A percentile compares a stretch with the other conserved stretches of the same genome.
phyloP scores from a whole-genome alignment of 2,329 filamentous ascomycete genomes.

The Trichoderma simmonsii region DNA sequence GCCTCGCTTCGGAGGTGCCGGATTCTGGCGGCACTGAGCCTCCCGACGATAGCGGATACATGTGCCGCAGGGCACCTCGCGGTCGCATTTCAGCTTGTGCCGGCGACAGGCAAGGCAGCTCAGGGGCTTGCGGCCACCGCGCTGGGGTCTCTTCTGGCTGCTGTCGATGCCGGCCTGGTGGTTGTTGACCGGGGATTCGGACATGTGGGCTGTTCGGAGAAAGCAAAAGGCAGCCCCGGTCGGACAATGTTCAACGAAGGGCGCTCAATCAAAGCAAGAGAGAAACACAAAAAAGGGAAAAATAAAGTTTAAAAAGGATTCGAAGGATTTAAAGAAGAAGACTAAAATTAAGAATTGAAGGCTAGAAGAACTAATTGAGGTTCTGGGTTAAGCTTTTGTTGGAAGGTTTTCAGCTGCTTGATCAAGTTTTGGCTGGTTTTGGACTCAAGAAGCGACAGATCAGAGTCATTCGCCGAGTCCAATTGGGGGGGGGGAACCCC shows the following conservation, averaged over 20 bases:
- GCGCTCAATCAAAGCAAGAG: not conserved
- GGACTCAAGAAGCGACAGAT: not conserved
- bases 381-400: not conserved
- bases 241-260: not conserved
- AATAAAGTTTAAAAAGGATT: not conserved
- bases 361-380: not conserved
- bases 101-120: constrained; percentile 33
- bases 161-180: not conserved
- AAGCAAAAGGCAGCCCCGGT: not conserved
- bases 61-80: constrained; percentile 31
- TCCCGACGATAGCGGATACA: constrained; percentile 31
- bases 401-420: not conserved
- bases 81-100: constrained; percentile 34
- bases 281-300: not conserved
- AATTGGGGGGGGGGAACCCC: not conserved
- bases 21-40: constrained; percentile 30
- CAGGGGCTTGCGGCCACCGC: constrained; percentile 21
- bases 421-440: not conserved
- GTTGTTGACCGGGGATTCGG: constrained; percentile 7
- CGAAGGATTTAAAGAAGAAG: not conserved
- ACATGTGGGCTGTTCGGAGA: not conserved
- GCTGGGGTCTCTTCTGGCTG: not conserved
- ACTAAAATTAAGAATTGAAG: not conserved
- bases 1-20: constrained; percentile 19
- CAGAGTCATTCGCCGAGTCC: not conserved